These are phyloP conservation scores for Globisporangium paddicum DNA, from an alignment of 352 stramenopile species.

Conservation along the genomic window DNA sequence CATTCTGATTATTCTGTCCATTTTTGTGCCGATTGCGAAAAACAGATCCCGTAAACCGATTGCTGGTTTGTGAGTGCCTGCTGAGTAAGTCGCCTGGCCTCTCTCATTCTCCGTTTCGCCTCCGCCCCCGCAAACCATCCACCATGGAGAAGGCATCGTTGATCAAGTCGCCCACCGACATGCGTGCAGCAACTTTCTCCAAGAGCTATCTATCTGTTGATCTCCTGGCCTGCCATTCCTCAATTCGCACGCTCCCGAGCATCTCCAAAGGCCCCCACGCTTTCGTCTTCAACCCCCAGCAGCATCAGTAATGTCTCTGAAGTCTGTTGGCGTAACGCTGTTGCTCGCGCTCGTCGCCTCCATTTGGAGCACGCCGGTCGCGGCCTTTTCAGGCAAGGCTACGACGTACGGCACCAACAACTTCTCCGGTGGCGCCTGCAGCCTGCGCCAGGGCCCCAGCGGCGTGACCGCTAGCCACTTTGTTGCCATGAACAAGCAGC, in stretches of 20 bases:
- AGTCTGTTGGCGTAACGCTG: neutral
- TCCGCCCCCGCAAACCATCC: too few species aligned
- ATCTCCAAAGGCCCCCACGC: neutral
- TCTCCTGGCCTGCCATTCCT: neutral
- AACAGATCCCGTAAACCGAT: too few species aligned
- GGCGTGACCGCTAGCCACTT: constrained; percentile 4
- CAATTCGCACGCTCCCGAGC: neutral
- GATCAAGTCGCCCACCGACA: too few species aligned
- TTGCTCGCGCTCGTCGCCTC: neutral
- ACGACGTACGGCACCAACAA: constrained; percentile 14
- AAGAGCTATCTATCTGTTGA: too few species aligned
- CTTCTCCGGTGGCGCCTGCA: constrained; percentile 8
- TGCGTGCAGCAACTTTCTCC: too few species aligned
- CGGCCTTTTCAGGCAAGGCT: constrained; percentile 6
- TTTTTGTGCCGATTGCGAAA: too few species aligned
- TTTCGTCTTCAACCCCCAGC: neutral
- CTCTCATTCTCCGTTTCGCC: too few species aligned
- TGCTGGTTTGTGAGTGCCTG: too few species aligned
- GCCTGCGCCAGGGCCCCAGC: constrained; percentile 6
- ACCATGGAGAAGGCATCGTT: too few species aligned
- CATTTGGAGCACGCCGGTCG: neutral
- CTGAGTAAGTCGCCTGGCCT: too few species aligned
- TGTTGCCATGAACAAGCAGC: constrained; percentile 14
- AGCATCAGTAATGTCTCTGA: neutral
- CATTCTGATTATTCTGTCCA: too few species aligned